phyloP scores from a whole-genome alignment of 257 asterid species.

The Osmanthus fragrans region DNA sequence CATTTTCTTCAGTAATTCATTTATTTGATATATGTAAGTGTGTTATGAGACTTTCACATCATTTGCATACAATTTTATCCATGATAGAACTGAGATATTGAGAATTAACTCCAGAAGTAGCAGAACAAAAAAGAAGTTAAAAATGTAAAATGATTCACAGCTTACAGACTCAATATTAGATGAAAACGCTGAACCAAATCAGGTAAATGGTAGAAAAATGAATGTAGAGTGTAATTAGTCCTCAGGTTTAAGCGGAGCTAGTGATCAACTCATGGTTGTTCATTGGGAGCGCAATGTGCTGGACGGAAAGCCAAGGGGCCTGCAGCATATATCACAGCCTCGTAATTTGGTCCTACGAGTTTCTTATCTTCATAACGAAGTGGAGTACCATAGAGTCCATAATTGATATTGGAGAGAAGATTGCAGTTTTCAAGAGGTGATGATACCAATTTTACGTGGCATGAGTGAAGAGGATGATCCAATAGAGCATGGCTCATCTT shows the following conservation, averaged over 20 bases:
- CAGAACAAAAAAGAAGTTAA: not conserved
- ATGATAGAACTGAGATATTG: slow-evolving; percentile 1
- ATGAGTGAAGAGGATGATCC: slow-evolving; percentile 91
- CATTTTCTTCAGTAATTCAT: not conserved
- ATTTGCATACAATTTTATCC: not conserved
- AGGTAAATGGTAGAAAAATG: slow-evolving; percentile 1
- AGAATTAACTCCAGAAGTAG: slow-evolving; percentile 19
- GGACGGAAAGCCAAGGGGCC: slow-evolving; percentile 88
- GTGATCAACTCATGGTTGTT: slow-evolving; percentile 3
- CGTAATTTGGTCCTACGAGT: slow-evolving; percentile 43
- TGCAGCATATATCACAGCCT: slow-evolving; percentile 69
- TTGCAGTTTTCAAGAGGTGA: slow-evolving; percentile 63
- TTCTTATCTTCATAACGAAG: slow-evolving; percentile 67
- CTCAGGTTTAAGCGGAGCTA: slow-evolving; percentile 10
- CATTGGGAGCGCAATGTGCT: slow-evolving; percentile 52
- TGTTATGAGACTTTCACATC: not conserved
- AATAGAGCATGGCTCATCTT: slow-evolving; percentile 61
- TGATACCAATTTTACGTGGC: slow-evolving; percentile 72
- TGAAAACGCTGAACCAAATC: not conserved
- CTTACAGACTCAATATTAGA: slow-evolving; percentile 21
- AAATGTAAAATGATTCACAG: slow-evolving; percentile 24
- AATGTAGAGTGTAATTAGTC: slow-evolving; percentile 11
- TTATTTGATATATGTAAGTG: slow-evolving; percentile 6
- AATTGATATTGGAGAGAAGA: slow-evolving; percentile 63
- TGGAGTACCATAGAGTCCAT: slow-evolving; percentile 75